A percentile compares a stretch with the other conserved stretches of the same genome.
Evolutionary conservation across 495 filamentous ascomycete genomes (phyloP).

Genomic region (Daldinia caldariorum): DNA sequence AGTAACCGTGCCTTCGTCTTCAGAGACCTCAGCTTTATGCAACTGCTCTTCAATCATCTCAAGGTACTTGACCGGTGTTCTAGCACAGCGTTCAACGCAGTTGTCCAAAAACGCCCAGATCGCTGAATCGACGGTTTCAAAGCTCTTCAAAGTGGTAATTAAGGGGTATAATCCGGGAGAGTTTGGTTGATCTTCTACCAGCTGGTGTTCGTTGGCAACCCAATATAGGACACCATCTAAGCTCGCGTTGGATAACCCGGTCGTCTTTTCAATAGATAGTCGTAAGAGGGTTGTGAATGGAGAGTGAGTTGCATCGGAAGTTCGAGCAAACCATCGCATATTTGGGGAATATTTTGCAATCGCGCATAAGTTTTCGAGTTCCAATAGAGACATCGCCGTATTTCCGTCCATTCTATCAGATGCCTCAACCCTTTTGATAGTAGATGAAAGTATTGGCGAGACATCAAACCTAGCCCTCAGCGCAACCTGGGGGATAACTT

Average conservation of each 20-base stretch:
- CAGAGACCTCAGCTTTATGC: constrained; percentile 31
- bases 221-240: constrained; percentile 58
- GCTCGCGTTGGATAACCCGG: constrained; percentile 53
- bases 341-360: constrained; percentile 80
- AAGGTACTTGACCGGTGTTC: constrained; percentile 78
- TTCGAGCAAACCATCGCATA: constrained; percentile 79
- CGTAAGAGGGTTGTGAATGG: constrained; percentile 72
- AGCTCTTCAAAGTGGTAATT: constrained; percentile 57
- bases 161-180: constrained; percentile 62
- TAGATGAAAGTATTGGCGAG: constrained; percentile 73
- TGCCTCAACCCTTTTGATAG: constrained; percentile 56
- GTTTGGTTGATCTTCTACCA: constrained; percentile 49
- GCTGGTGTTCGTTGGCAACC: constrained; percentile 62
- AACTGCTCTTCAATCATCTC: constrained; percentile 58
- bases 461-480: constrained; percentile 88
- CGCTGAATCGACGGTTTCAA: constrained; percentile 26
- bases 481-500: constrained; percentile 80
- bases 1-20: constrained; percentile 47
- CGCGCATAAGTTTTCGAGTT: constrained; percentile 77
- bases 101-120: constrained; percentile 80
- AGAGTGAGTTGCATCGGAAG: constrained; percentile 61
- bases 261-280: constrained; percentile 58
- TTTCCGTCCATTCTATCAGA: constrained; percentile 50
- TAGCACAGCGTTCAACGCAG: constrained; percentile 74
- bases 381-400: constrained; percentile 64